Evolutionary conservation across 371 early-diverging fungal species (phyloP).

Genomic region (Funneliformis caledonium): DNA sequence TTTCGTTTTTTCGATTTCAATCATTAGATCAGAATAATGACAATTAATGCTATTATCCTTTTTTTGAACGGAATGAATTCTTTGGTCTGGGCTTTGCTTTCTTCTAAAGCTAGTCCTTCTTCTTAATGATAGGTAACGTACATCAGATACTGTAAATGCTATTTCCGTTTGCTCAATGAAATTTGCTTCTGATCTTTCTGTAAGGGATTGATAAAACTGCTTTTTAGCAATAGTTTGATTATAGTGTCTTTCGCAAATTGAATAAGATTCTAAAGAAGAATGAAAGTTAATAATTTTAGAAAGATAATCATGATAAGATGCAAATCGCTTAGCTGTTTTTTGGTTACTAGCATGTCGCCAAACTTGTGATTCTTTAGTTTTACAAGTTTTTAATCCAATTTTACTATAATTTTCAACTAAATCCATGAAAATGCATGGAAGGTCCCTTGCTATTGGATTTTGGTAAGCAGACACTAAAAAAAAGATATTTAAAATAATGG

Average conservation of each 20-base stretch:
- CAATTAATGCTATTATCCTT: background rate
- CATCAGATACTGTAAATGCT: background rate
- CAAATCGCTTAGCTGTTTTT: background rate
- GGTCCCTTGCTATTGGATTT: too few relatives aligned
- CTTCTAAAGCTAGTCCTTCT: too few relatives aligned
- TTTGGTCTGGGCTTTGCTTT: too few relatives aligned
- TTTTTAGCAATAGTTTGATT: background rate
- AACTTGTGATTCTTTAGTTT: background rate
- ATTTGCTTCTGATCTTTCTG: background rate
- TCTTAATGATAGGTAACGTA: too few relatives aligned
- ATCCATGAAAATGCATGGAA: too few relatives aligned
- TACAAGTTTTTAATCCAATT: background rate
- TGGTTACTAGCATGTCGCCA: background rate
- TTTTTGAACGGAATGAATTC: background rate
- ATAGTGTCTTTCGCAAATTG: too few relatives aligned
- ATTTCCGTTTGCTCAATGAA: background rate
- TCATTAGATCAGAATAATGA: background rate
- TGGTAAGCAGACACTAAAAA: too few relatives aligned
- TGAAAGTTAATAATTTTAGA: constrained; percentile 2
- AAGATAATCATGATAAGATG: constrained; percentile 29
- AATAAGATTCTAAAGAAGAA: constrained; percentile 19
- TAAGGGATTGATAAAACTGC: constrained; percentile 15
- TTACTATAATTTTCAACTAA: too few relatives aligned
- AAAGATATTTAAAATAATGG: too few relatives aligned
- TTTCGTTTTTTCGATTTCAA: background rate